Base-by-base conservation (phyloP, 225 moss, liverwort and hornwort species). In the Ulota crispa region DNA sequence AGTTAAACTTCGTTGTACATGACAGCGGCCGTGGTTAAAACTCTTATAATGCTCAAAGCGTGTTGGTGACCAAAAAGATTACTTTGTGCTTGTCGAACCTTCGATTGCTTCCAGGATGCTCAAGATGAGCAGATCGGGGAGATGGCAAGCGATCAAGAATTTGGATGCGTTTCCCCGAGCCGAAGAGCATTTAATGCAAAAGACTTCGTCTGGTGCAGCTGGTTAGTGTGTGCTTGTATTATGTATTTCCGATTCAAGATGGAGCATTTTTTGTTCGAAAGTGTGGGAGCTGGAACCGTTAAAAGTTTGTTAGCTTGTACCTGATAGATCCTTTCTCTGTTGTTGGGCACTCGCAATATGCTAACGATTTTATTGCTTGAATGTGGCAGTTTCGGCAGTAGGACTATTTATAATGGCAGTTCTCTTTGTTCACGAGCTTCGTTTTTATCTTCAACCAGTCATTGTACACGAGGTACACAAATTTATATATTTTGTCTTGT, bases 151-250 rank as follows among this genome's bases (percentile, higher is more conserved):
- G 73, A 79, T 98, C 81, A 95, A 88, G 81, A 93, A 83, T 77
- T 47, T 93, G 71, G 95, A 98, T 91, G 98, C 94, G 21, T 95
- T 95, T 78, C 98, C 95, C 14, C 88, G 93, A 83, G 87, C 95
- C 20, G 90, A 98, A 82, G 95, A 95, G 56, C 98, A 98, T 84
- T 90, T 98, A 85, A 80, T 85, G 76, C 91, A 90, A 75, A 95
- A 95, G 76, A 98, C 93, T 32, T 85, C 91, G 21, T 84, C 92
- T 24, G 94, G 98, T 75, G 95, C 95, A 93, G 88, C 90, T 84
- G 98, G 94, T 98, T 81, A 70, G 90, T 90, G 67, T 41, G 31
- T 15, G 19, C 27, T 55, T 64, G 39, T 28, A 11, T 82, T 41
- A 3, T 61, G 12, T 64, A 43, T 54, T 77, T 32, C 32, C 23